phyloP scores from a whole-genome alignment of 768 basidiomycete species.

The Chalciporus pseudorubinellus region DNA sequence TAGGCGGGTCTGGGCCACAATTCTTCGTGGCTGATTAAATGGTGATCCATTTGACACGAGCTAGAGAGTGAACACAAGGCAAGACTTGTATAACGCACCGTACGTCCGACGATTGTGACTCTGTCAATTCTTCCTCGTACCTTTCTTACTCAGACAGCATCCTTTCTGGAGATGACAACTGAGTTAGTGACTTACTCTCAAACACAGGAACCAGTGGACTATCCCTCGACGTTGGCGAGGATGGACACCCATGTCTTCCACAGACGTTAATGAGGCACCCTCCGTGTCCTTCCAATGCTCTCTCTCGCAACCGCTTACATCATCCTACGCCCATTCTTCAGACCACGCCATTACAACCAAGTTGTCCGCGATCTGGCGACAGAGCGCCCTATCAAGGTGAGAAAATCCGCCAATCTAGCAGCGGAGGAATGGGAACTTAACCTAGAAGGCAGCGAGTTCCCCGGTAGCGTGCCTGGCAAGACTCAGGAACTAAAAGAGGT shows the following conservation, averaged over 20 bases:
- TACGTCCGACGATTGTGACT: conserved; percentile 23
- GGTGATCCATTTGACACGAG: conserved; percentile 48
- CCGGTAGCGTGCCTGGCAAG: conserved; percentile 52
- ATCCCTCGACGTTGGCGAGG: conserved; percentile 59
- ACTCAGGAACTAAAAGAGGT: conserved; percentile 52
- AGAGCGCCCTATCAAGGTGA: neutral
- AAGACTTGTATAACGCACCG: conserved; percentile 63
- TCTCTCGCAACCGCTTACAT: conserved; percentile 56
- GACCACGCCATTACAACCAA: conserved; percentile 24
- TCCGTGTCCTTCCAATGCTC: conserved; percentile 59
- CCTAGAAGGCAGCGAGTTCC: conserved; percentile 49
- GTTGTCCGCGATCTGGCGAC: neutral
- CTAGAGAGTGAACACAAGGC: conserved; percentile 47
- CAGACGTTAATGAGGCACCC: conserved; percentile 61
- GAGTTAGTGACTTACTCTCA: neutral
- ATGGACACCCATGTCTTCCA: conserved; percentile 52
- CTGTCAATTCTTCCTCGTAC: no score
- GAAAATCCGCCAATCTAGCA: conserved; percentile 31
- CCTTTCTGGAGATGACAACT: neutral
- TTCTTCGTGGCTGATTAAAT: conserved; percentile 40
- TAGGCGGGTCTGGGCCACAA: conserved; percentile 39
- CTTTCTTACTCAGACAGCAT: no score
- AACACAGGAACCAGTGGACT: conserved; percentile 48
- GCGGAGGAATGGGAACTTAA: conserved; percentile 58
- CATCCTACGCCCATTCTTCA: conserved; percentile 68